phyloP scores from a whole-genome alignment of 129 eudicot species.

The Chrysanthemum seticuspe region DNA sequence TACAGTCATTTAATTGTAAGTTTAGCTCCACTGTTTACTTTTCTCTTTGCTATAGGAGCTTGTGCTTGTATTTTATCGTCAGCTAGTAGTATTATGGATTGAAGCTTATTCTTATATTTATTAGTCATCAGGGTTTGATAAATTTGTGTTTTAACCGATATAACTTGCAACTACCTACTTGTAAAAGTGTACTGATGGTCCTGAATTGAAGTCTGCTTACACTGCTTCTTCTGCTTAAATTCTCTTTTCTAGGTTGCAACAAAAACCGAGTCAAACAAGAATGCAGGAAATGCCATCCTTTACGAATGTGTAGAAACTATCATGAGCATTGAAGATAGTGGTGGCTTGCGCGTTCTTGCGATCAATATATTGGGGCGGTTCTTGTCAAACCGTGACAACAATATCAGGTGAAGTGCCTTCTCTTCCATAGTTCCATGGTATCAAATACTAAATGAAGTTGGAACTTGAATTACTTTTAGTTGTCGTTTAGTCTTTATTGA shows the following conservation, averaged over 20 bases:
- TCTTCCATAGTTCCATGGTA: not conserved
- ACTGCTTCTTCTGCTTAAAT: conserved; percentile 29
- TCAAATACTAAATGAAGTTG: not conserved
- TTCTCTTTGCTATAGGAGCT: not conserved
- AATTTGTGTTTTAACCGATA: no score
- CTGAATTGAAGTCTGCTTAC: conserved; percentile 20
- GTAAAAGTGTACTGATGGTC: not conserved
- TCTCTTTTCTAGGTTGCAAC: conserved; percentile 74
- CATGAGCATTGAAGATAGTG: conserved; percentile 90
- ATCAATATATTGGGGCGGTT: conserved; percentile 96
- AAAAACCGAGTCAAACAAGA: conserved; percentile 96
- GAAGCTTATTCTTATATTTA: conserved; percentile 2
- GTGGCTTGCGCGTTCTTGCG: conserved; percentile 97
- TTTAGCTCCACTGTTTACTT: conserved; percentile 7
- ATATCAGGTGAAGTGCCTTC: conserved; percentile 69
- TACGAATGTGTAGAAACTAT: conserved; percentile 77
- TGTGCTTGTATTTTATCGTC: conserved; percentile 1
- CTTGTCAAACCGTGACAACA: conserved; percentile 96
- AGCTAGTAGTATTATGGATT: conserved; percentile 13
- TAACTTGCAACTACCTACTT: no score
- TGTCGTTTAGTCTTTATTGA: no score
- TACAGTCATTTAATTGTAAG: conserved; percentile 10
- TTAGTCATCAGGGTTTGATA: no score
- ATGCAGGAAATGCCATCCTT: conserved; percentile 96
- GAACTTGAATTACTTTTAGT: not conserved